Conservation (phyloP, 805 yeast genomes). For the Danielozyma ontarioensis region DNA sequence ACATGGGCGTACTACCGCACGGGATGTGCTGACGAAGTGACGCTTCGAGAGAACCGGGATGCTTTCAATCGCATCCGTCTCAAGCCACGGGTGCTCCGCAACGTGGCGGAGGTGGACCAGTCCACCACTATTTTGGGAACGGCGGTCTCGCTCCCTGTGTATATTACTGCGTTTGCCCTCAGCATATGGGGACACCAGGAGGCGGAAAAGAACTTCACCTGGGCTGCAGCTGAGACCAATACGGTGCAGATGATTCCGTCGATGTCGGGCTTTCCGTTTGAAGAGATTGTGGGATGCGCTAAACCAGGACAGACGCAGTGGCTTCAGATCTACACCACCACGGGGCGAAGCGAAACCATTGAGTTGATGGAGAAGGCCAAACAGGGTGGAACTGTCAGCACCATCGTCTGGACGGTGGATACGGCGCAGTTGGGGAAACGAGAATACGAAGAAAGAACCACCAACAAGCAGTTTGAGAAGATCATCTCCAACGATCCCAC, state of each 20-base stretch:
- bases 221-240: neutral
- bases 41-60: constrained; percentile 10
- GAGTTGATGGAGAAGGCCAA: constrained; percentile 5
- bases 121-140: constrained; percentile 9
- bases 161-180: constrained; percentile 11
- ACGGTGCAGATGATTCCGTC: constrained; percentile 11
- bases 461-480: neutral
- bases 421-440: constrained; percentile 10
- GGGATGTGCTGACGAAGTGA: constrained; percentile 10
- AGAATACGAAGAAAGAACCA: constrained; percentile 5
- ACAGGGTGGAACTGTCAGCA: neutral
- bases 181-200: constrained; percentile 11
- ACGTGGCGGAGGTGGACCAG: constrained; percentile 5
- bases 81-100: constrained; percentile 10
- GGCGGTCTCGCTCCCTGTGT: constrained; percentile 7
- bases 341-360: constrained; percentile 1
- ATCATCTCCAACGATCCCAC: neutral
- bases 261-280: constrained; percentile 6
- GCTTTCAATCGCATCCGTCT: constrained; percentile 10
- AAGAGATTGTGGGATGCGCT: constrained; percentile 7
- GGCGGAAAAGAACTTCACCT: constrained; percentile 6
- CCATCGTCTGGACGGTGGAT: constrained; percentile 10
- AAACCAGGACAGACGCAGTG: constrained; percentile 7
- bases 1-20: constrained; percentile 12
- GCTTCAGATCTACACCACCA: constrained; percentile 9